Evolutionary conservation across 1,284 basidiomycete genomes (phyloP), one percentile per base, ranked within the genome.

Genomic region (Pascua guehoae): DNA sequence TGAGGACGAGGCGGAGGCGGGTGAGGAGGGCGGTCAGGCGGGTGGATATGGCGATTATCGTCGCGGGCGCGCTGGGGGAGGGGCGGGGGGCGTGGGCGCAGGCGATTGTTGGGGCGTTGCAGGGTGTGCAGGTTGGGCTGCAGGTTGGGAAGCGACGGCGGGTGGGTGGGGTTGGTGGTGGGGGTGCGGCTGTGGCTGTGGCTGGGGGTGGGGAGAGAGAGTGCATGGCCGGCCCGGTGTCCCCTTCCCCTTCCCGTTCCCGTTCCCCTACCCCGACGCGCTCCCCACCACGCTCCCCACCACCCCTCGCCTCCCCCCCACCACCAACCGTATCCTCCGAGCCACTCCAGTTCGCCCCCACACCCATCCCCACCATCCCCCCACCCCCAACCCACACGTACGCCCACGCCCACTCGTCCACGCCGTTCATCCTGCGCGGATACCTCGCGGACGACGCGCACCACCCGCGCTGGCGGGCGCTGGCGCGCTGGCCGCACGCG

Each of bases 31-130:
- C 59, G 5, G 81, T 95, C 41, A 76, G 79, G 7, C 76, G 80
- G 12, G 78, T 97, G 37, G 94, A 98, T 69, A 81, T 81, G 65
- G 86, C 87, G 1, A 86, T 95, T 62, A 86, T 97, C 63, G 81
- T 95, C 46, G 88, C 91, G 9, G 93, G 92, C 1, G 85, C 86
- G 1, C 81, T 86, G 24, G 89, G 89, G 8, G 70, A 80, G 36
- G 79, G 79, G 8, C 78, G 88, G 48, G 72, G 84, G 40, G 84
- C 87, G 39, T 70, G 86, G 47, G 80, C 89, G 11, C 79, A 84
- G 41, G 77, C 79, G 16, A 71, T 89, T 40, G 88, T 96, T 2
- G n/a, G 1, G 1, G 48, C 51, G 10, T 38, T 56, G 18, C 61
- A 62, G 49, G 32, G 46, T 10, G 24, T 14, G 18, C 61, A 62